Percentiles rank a stretch among this genome's conserved stretches.
phyloP scores from a whole-genome alignment of 176 grass and related monocot genomes.

The Cocos nucifera region DNA sequence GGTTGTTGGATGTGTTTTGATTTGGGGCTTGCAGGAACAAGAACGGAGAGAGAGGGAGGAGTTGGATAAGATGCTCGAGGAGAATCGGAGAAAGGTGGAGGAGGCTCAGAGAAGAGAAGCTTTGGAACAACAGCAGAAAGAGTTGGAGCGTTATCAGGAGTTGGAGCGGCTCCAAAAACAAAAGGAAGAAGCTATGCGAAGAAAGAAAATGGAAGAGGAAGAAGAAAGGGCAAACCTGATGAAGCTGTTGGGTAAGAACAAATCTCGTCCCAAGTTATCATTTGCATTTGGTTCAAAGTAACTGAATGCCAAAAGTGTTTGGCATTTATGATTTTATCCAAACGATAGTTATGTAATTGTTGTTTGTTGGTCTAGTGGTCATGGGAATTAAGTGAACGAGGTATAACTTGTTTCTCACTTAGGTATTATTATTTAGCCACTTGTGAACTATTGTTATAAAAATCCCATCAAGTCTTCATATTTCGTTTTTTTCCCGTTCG shows the following conservation, averaged over 20 bases:
- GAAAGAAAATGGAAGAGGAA: conserved; percentile 80
- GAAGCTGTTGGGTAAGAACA: conserved; percentile 95
- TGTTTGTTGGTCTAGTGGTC: too few relatives aligned
- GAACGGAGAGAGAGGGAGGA: conserved; percentile 66
- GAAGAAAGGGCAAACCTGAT: conserved; percentile 84
- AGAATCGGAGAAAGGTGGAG: conserved; percentile 77
- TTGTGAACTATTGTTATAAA: too few relatives aligned
- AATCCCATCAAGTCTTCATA: too few relatives aligned
- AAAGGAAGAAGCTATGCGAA: conserved; percentile 79
- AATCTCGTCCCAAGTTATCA: conserved; percentile 77
- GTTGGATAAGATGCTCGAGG: conserved; percentile 73
- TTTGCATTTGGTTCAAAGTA: conserved; percentile 83
- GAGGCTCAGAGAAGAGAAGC: conserved; percentile 72
- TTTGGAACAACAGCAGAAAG: conserved; percentile 83
- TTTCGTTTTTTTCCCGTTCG: too few relatives aligned
- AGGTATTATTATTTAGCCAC: too few relatives aligned
- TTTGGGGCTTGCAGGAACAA: conserved; percentile 41
- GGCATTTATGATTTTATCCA: too few relatives aligned
- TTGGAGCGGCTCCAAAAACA: conserved; percentile 76
- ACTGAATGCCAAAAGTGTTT: background rate
- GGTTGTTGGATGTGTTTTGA: conserved; percentile 8
- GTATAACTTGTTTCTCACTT: too few relatives aligned
- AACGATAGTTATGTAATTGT: too few relatives aligned
- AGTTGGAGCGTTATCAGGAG: conserved; percentile 88
- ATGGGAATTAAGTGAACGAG: too few relatives aligned